Evolutionary conservation across 805 yeast species (phyloP), one percentile per base, ranked within the genome.

Genomic region (Candida argentea): DNA sequence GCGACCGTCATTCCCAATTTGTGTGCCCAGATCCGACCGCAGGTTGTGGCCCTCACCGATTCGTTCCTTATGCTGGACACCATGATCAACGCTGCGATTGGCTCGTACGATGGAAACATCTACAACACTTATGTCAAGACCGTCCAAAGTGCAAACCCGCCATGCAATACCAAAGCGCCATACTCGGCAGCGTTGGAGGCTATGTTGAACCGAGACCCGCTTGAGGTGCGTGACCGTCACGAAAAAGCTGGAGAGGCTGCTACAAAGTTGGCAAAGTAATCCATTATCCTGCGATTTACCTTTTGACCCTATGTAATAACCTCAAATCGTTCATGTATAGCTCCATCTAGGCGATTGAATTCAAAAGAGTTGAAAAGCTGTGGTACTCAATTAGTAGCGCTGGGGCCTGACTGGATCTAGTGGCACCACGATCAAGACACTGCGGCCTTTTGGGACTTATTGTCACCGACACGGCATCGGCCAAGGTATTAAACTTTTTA

Each of bases 371-470:
- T n/a, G n/a, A n/a, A n/a, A n/a, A n/a, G n/a, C n/a, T n/a, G n/a
- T n/a, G n/a, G n/a, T n/a, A n/a, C n/a, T n/a, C n/a, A n/a, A n/a
- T n/a, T n/a, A n/a, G n/a, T n/a, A n/a, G n/a, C n/a, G n/a, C n/a
- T n/a, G n/a, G n/a, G n/a, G n/a, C 68, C 89, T 89, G 46, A 98
- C 97, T 29, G 94, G 73, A 42, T 95, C 96, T 43, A 84, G 91
- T 38, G 84, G 81, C 65, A 91, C 97, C 65, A 91, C 97, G 52
- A 91, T 87, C 44, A 89, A 70, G 21, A 86, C 98, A 48, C 86
- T 89, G 61, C 98, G 79, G 50, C 98, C 98, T 59, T 87, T n/a
- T 87, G 47, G 98, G 98, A 29, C 98, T 98, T 37, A 89, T 67
- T 21, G 98, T 91, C 29, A 93, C 94, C 20, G 94, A 77, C 27